A percentile compares a stretch with the other conserved stretches of the same genome.
Conservation (phyloP, 1,284 basidiomycete genomes). For the Tausonia pullulans region DNA sequence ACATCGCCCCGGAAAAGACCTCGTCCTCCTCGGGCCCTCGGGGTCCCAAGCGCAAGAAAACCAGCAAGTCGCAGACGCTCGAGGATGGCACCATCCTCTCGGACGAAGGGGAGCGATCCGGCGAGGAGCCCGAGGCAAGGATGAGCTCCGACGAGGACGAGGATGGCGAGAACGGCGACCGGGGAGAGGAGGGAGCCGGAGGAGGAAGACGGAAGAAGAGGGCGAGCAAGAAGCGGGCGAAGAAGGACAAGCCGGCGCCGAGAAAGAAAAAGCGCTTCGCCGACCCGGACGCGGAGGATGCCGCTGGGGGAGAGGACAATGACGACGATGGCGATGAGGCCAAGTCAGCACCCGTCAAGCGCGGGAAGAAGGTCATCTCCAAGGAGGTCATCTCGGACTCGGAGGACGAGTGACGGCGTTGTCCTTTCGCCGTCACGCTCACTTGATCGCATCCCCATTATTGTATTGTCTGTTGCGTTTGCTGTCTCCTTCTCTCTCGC, state of each 20-base stretch:
- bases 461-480: too few relatives aligned
- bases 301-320: constrained; percentile 20
- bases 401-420: background rate
- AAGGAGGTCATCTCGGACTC: background rate
- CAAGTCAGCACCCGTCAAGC: background rate
- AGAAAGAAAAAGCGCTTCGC: constrained; percentile 22
- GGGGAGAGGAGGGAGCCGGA: constrained; percentile 28
- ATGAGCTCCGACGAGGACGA: constrained; percentile 25
- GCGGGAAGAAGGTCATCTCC: background rate
- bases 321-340: constrained; percentile 17
- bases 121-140: constrained; percentile 21
- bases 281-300: constrained; percentile 20
- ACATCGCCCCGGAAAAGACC: constrained; percentile 53
- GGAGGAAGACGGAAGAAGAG: constrained; percentile 36
- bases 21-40: constrained; percentile 34
- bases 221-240: constrained; percentile 15
- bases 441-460: too few relatives aligned
- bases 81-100: constrained; percentile 10
- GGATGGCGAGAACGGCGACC: constrained; percentile 33
- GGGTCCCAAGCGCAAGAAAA: constrained; percentile 35
- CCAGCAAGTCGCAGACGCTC: constrained; percentile 16
- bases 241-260: constrained; percentile 22
- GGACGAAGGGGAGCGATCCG: constrained; percentile 19
- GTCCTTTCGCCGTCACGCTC: too few relatives aligned
- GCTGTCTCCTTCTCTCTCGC: too few relatives aligned